Conservation (phyloP, 2,329 filamentous ascomycete genomes). For the Colletotrichum agaves region DNA sequence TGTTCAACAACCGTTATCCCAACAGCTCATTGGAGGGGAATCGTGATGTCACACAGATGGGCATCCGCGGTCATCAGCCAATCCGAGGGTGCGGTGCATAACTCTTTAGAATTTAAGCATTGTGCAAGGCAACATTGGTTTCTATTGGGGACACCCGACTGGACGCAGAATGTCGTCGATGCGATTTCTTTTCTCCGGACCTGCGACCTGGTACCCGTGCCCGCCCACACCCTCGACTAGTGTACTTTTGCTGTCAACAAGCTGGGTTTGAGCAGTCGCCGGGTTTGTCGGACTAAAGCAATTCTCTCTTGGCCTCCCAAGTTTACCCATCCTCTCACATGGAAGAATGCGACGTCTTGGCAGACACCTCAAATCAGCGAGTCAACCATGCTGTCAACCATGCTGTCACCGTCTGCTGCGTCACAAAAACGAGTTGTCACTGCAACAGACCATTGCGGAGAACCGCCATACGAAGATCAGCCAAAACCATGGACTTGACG, state of each 20-base stretch:
- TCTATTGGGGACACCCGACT: constrained; percentile 4
- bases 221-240: constrained; percentile 11
- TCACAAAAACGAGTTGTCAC: background rate
- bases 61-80: constrained; percentile 5
- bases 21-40: constrained; percentile 21
- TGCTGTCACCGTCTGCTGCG: background rate
- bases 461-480: constrained; percentile 1
- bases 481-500: background rate
- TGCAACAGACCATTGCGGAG: background rate
- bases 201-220: background rate
- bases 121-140: constrained; percentile 6
- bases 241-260: background rate
- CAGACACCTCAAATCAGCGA: constrained; percentile 2
- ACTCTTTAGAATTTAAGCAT: constrained; percentile 9
- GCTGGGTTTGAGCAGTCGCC: background rate
- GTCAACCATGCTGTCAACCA: too few relatives aligned
- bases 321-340: constrained; percentile 3
- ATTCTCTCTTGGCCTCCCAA: background rate
- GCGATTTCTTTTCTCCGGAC: constrained; percentile 29
- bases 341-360: constrained; percentile 30
- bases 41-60: constrained; percentile 33
- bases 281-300: background rate
- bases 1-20: background rate
- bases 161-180: constrained; percentile 1
- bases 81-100: constrained; percentile 11